Percentiles rank a stretch among this genome's conserved stretches.
phyloP scores from a whole-genome alignment of 1,139 yeast species.

The Komagataea norvegica region DNA sequence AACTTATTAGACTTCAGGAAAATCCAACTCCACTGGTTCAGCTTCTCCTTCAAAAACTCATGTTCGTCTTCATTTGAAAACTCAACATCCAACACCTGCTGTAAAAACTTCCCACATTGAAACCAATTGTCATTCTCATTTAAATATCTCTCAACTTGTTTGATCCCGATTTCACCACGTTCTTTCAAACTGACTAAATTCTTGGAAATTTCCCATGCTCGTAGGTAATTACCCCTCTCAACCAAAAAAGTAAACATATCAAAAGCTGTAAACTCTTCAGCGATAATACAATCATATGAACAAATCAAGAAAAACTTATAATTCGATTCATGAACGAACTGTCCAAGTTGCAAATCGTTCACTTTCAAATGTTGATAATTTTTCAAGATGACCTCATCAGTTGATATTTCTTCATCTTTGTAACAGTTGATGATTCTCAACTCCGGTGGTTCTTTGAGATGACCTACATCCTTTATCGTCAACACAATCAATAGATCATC shows the following conservation, averaged over 20 bases:
- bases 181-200: slow-evolving; percentile 47
- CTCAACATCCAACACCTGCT: slow-evolving; percentile 33
- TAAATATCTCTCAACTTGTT: slow-evolving; percentile 55
- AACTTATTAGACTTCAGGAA: slow-evolving; percentile 49
- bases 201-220: slow-evolving; percentile 76
- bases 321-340: slow-evolving; percentile 34
- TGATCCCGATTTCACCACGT: slow-evolving; percentile 57
- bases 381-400: slow-evolving; percentile 71
- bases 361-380: slow-evolving; percentile 59
- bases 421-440: slow-evolving; percentile 59
- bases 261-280: slow-evolving; percentile 58
- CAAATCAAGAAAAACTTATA: slow-evolving; percentile 64
- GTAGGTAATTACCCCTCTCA: slow-evolving; percentile 46
- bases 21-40: slow-evolving; percentile 63
- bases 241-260: slow-evolving; percentile 76
- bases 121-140: slow-evolving; percentile 46
- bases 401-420: slow-evolving; percentile 73
- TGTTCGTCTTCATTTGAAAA: slow-evolving; percentile 29
- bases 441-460: slow-evolving; percentile 53
- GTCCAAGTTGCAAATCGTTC: slow-evolving; percentile 71
- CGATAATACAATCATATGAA: slow-evolving; percentile 77
- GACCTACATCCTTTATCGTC: slow-evolving; percentile 34
- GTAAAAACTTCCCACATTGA: slow-evolving; percentile 49
- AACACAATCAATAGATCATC: slow-evolving; percentile 61
- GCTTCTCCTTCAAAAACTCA: slow-evolving; percentile 39